Percentiles rank a stretch among this genome's conserved stretches.
phyloP scores from a whole-genome alignment of 495 filamentous ascomycete species.

The Talaromyces nanjingensis region DNA sequence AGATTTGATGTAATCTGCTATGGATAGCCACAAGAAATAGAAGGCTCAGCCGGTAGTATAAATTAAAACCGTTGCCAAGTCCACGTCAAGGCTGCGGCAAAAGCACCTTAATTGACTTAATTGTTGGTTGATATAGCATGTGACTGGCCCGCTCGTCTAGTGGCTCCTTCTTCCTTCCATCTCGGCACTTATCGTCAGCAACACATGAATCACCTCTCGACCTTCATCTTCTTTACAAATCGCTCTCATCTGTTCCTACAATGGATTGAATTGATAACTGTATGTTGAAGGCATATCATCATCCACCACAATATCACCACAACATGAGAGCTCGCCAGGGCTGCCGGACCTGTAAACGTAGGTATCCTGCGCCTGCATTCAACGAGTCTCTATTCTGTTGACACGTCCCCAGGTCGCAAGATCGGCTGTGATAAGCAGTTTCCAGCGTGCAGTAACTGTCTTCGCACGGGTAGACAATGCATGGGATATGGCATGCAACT shows the following conservation, averaged over 20 bases:
- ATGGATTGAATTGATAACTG: background rate
- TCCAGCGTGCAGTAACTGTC: slow-evolving; percentile 1
- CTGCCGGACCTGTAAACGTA: slow-evolving; percentile 4
- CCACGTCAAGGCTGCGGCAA: no score
- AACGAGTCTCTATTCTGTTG: background rate
- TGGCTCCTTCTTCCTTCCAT: background rate
- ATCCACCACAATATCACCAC: background rate
- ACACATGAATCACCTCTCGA: no score
- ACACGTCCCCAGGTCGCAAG: background rate
- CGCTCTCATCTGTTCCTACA: background rate
- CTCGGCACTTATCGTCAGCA: background rate
- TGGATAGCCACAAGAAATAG: no score
- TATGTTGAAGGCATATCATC: background rate
- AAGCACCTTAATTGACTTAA: no score
- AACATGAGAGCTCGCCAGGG: background rate
- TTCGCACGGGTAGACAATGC: slow-evolving; percentile 1
- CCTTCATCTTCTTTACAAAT: background rate
- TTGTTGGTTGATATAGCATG: no score
- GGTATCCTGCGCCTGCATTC: no score
- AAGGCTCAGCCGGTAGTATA: no score
- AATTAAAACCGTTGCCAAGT: no score
- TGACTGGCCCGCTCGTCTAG: no score
- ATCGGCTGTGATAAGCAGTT: slow-evolving; percentile 6
- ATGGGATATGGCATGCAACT: slow-evolving; percentile 2
- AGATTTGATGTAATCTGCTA: no score